Base-by-base conservation (phyloP, 495 filamentous ascomycete species). In the Letharia lupina region DNA sequence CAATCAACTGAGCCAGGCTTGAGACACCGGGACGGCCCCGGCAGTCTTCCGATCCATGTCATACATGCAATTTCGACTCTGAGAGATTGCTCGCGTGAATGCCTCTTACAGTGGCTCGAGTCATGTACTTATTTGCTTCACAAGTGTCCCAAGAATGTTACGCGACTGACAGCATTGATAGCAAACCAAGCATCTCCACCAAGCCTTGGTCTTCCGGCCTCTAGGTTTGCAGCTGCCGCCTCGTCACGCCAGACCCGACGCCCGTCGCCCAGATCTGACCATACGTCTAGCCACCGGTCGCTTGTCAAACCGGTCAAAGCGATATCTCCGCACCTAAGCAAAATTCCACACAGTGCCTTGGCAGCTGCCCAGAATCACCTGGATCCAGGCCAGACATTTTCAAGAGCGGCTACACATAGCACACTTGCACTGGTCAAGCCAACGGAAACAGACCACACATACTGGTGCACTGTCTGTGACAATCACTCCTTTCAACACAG, bases 381-480 rank as follows among this genome's bases (percentile, higher is more conserved):
- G 11, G 48, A 2, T 44, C 11, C 41, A 44, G 41, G 4, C 6
- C 41, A 52, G 9, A 13, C n/a, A 1, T 1, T 9, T n/a, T 8
- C 10, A 12, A 52, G 10, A 31, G 28, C 11, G 9, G 31, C 8
- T 12, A 31, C 48, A 15, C 4, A 15, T 5, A n/a, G 9, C 1
- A 52, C 48, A 31, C 23, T 10, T 52, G 48, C 48, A 2, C 45
- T 8, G 62, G 62, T 44, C 50, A 58, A 23, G 40, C 37, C 52
- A 37, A 16, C 7, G 31, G 45, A 33, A 23, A 28, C 9, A 58
- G 40, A 64, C 41, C 44, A 60, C 39, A 52, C 18, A 16, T 56
- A 54, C 35, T 60, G 57, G 64, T 65, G 64, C 33, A 65, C 64
- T 20, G 39, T 58, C 31, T 54, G 64, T 45, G 57, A 61, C 12